phyloP scores from a whole-genome alignment of 2,329 filamentous ascomycete species.

The Cercospora brassicicola region DNA sequence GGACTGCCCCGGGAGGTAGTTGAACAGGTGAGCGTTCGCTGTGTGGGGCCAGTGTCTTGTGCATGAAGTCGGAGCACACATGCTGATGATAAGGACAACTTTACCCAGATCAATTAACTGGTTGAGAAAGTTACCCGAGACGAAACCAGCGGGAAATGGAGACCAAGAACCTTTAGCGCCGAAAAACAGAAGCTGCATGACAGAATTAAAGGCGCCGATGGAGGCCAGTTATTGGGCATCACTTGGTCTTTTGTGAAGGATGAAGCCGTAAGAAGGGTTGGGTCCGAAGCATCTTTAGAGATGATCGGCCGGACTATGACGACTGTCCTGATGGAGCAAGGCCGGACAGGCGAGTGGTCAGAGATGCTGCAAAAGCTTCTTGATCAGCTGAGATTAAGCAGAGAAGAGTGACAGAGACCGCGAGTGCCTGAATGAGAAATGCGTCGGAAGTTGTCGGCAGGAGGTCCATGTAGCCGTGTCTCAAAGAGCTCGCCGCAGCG shows the following conservation, averaged over 20 bases:
- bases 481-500: not conserved
- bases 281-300: not conserved
- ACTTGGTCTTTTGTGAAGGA: not conserved
- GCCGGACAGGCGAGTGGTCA: not conserved
- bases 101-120: not conserved
- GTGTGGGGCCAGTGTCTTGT: not conserved
- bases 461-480: not conserved
- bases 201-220: not conserved
- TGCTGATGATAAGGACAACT: not conserved
- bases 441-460: not conserved
- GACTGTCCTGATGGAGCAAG: not conserved
- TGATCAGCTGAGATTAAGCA: not conserved
- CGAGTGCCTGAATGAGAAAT: not conserved
- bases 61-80: not conserved
- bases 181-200: not conserved
- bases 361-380: not conserved
- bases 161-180: not conserved
- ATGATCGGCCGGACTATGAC: not conserved
- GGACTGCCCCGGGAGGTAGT: not conserved
- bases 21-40: not conserved
- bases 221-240: not conserved
- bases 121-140: not conserved
- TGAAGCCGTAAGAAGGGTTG: not conserved
- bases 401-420: not conserved
- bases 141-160: not conserved